A percentile compares a stretch with the other conserved stretches of the same genome.
Evolutionary conservation across 1,139 yeast species (phyloP).

Genomic region (Lodderomyces pseudojiufengensis): DNA sequence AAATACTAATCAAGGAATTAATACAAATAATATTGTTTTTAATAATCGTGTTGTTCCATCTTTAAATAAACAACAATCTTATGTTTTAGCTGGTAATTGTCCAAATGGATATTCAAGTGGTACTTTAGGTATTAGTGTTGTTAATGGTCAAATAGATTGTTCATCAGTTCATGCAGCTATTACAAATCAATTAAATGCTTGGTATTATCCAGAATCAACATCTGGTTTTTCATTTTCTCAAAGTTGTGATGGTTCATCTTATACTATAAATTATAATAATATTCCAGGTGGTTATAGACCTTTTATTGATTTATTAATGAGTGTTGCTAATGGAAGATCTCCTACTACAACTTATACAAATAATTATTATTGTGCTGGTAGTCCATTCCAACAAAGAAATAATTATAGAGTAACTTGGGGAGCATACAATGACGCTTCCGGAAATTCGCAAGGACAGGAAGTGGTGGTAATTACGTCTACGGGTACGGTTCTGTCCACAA

Average conservation of each 20-base stretch:
- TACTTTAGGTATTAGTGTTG: slow-evolving; percentile 18
- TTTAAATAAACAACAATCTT: slow-evolving; percentile 15
- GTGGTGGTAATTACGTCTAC: neutral
- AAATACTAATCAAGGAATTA: neutral
- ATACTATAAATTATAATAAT: slow-evolving; percentile 16
- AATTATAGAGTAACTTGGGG: slow-evolving; percentile 10
- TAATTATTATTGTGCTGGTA: slow-evolving; percentile 15
- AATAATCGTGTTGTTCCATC: slow-evolving; percentile 16
- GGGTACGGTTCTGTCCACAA: too few relatives aligned
- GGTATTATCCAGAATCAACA: slow-evolving; percentile 18
- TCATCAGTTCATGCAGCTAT: slow-evolving; percentile 18
- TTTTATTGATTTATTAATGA: slow-evolving; percentile 17
- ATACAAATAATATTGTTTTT: slow-evolving; percentile 7
- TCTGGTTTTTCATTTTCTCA: slow-evolving; percentile 9
- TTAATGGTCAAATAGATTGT: slow-evolving; percentile 20
- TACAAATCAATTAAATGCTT: slow-evolving; percentile 21
- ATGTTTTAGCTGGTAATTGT: slow-evolving; percentile 21
- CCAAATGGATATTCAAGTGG: slow-evolving; percentile 23
- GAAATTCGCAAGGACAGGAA: neutral
- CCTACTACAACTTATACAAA: slow-evolving; percentile 14
- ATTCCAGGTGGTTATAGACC: slow-evolving; percentile 31
- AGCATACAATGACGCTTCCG: slow-evolving; percentile 6
- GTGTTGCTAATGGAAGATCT: neutral
- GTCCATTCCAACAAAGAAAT: neutral
- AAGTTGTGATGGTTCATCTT: slow-evolving; percentile 16